Conservation (phyloP, 2,329 filamentous ascomycete genomes). For the Colletotrichum shisoi region DNA sequence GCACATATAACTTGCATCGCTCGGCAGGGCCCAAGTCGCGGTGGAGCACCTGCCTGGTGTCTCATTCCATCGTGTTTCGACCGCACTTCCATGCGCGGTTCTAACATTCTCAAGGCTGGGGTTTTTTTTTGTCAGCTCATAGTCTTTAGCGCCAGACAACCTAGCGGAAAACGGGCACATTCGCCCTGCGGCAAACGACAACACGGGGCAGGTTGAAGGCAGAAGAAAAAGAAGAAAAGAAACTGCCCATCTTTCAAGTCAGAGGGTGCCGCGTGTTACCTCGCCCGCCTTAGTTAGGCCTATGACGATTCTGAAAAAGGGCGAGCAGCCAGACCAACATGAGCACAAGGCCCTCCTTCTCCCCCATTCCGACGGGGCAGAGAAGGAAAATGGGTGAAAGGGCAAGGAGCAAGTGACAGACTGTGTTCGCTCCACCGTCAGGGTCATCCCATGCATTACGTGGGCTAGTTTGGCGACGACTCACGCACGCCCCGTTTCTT, state of each 20-base stretch:
- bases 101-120: conserved; percentile 13
- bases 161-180: neutral
- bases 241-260: conserved; percentile 20
- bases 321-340: conserved; percentile 11
- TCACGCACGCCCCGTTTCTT: conserved; percentile 40
- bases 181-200: conserved; percentile 15
- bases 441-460: conserved; percentile 36
- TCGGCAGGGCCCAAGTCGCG: conserved; percentile 4
- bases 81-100: conserved; percentile 27
- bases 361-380: neutral
- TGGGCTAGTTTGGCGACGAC: conserved; percentile 29
- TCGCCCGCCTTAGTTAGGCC: neutral
- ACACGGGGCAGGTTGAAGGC: neutral
- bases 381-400: conserved; percentile 21
- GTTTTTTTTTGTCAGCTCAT: conserved; percentile 7
- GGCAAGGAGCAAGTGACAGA: conserved; percentile 31
- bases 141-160: conserved; percentile 11
- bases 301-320: conserved; percentile 19
- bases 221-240: conserved; percentile 23
- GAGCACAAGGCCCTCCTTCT: conserved; percentile 24
- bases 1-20: conserved; percentile 3
- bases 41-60: conserved; percentile 21
- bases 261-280: conserved; percentile 11
- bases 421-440: conserved; percentile 29
- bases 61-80: conserved; percentile 37